Percentiles rank a stretch among this genome's conserved stretches.
Conservation (phyloP, 495 filamentous ascomycete species). For the Penicillium malachiteum region DNA sequence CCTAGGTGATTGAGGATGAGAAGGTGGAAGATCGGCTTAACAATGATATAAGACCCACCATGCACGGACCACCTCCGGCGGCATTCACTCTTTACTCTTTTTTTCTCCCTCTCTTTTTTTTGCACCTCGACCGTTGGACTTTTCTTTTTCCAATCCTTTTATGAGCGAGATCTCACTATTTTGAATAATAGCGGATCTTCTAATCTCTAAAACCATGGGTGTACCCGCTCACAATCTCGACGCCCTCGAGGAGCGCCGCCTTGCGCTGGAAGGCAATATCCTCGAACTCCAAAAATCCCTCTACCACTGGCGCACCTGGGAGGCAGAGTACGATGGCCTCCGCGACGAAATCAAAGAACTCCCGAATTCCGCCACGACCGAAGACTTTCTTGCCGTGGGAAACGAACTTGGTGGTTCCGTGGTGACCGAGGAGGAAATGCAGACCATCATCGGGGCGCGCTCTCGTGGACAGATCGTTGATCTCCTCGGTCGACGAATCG, state of each 20-base stretch:
- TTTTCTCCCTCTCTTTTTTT: conserved; percentile 18
- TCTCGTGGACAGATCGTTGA: conserved; percentile 63
- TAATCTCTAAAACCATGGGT: conserved; percentile 24
- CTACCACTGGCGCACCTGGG: conserved; percentile 83
- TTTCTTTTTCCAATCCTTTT: background rate
- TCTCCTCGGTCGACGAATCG: conserved; percentile 72
- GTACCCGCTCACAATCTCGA: conserved; percentile 32
- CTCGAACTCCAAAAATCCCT: conserved; percentile 72
- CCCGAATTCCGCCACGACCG: conserved; percentile 43
- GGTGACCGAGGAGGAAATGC: conserved; percentile 56
- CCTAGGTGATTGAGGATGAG: conserved; percentile 2
- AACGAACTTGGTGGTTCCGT: conserved; percentile 50
- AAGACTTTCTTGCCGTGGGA: conserved; percentile 53
- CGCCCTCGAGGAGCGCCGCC: conserved; percentile 70
- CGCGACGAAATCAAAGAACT: conserved; percentile 70
- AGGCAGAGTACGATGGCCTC: conserved; percentile 85
- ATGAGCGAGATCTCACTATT: background rate
- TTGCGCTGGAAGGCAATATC: conserved; percentile 73
- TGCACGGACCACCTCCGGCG: conserved; percentile 19
- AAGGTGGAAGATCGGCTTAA: conserved; percentile 3
- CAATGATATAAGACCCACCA: conserved; percentile 18
- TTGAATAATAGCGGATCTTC: background rate
- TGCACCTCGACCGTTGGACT: background rate
- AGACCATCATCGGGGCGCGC: conserved; percentile 34
- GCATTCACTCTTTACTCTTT: conserved; percentile 1